Conservation (phyloP, 768 basidiomycete genomes). For the Vararia minispora region DNA sequence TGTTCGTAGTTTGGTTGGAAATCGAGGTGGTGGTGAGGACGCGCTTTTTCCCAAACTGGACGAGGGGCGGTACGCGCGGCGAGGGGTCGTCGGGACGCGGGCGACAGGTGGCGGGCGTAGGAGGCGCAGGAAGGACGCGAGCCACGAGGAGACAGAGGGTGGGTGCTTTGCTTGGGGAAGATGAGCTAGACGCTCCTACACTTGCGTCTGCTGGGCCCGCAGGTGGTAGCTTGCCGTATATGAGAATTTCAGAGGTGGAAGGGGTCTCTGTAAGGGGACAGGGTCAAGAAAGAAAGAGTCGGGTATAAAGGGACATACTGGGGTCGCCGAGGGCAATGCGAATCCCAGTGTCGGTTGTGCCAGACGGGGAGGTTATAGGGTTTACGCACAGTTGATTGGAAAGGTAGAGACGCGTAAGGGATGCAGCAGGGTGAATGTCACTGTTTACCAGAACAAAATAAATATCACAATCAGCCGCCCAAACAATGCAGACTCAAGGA, state of each 20-base stretch:
- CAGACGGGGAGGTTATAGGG: constrained; percentile 22
- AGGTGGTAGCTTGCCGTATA: constrained; percentile 29
- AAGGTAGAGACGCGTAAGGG: constrained; percentile 53
- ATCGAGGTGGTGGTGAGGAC: constrained; percentile 12
- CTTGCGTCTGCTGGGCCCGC: no score
- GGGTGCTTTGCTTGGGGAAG: constrained; percentile 17
- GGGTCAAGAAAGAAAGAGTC: neutral
- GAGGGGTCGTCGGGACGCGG: constrained; percentile 74
- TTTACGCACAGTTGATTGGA: constrained; percentile 56
- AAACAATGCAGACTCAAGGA: neutral
- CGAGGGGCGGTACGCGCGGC: constrained; percentile 51
- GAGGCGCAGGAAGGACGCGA: constrained; percentile 37
- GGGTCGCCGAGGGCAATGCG: constrained; percentile 62
- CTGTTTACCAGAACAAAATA: constrained; percentile 24
- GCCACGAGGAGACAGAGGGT: constrained; percentile 42
- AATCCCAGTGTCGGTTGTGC: constrained; percentile 44
- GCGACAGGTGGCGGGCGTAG: constrained; percentile 24
- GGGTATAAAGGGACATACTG: constrained; percentile 29
- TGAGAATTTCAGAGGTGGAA: constrained; percentile 57
- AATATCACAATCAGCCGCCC: neutral
- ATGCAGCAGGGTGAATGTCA: constrained; percentile 59
- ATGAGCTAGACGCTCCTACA: constrained; percentile 7
- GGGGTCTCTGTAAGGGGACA: constrained; percentile 38
- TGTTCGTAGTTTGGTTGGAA: constrained; percentile 13
- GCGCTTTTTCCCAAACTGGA: constrained; percentile 18